Conservation (phyloP, 176 grass and related monocot genomes). For the Rhipidocladum racemiflorum region DNA sequence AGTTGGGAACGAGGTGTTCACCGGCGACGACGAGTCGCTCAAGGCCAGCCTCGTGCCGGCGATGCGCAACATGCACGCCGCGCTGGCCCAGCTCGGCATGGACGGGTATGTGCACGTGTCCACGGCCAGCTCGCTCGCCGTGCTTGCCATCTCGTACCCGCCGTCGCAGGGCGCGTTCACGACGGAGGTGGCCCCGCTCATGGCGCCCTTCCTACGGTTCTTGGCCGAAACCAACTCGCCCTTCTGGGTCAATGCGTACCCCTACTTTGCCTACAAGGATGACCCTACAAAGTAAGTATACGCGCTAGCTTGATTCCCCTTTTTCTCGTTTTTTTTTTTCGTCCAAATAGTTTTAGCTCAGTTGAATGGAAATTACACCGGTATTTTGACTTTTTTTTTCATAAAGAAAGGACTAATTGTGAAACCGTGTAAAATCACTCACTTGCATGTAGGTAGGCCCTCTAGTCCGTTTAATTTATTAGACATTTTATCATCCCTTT, state of each 20-base stretch:
- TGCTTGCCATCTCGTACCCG: slow-evolving; percentile 77
- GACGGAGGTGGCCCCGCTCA: slow-evolving; percentile 43
- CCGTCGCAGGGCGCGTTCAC: slow-evolving; percentile 79
- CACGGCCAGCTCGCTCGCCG: slow-evolving; percentile 76
- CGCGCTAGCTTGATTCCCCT: not conserved
- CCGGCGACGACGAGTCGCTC: slow-evolving; percentile 59
- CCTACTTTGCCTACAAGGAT: slow-evolving; percentile 90
- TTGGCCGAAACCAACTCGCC: slow-evolving; percentile 60
- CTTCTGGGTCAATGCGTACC: slow-evolving; percentile 91
- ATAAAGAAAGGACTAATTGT: not conserved
- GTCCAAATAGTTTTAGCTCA: not conserved
- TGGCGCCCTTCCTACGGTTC: slow-evolving; percentile 67
- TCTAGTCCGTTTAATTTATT: too few species aligned
- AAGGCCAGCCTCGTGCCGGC: slow-evolving; percentile 80
- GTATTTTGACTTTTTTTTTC: not conserved
- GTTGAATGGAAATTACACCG: not conserved
- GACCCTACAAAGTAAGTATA: slow-evolving; percentile 44
- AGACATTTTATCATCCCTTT: too few species aligned
- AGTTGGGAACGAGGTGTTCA: slow-evolving; percentile 87
- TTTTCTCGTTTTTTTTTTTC: not conserved
- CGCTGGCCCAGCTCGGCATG: slow-evolving; percentile 68
- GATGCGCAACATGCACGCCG: slow-evolving; percentile 70
- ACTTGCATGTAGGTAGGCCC: too few species aligned
- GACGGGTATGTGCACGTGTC: slow-evolving; percentile 68
- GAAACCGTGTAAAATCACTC: not conserved